Percentiles rank a stretch among this genome's conserved stretches.
phyloP scores from a whole-genome alignment of 345 rosid genomes.

The Gossypium thurberi region DNA sequence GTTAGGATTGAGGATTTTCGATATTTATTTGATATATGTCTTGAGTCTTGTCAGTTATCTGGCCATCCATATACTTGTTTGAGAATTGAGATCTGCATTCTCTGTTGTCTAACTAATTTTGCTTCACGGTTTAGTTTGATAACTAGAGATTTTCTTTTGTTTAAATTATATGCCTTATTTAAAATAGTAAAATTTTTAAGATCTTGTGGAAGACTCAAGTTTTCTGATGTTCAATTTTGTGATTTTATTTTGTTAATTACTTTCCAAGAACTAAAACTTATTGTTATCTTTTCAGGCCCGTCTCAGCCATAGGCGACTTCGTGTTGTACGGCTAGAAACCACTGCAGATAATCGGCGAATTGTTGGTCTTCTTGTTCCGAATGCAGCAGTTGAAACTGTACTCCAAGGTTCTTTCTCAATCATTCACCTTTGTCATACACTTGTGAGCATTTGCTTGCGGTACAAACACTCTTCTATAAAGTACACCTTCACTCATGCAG shows the following conservation, averaged over 20 bases:
- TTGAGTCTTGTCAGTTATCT: background rate
- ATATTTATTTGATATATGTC: background rate
- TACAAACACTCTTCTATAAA: background rate
- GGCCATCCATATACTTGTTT: background rate
- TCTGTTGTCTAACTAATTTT: background rate
- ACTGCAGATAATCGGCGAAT: conserved; percentile 68
- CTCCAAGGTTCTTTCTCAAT: conserved; percentile 61
- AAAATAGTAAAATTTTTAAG: background rate
- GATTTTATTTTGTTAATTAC: background rate
- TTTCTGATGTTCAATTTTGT: background rate
- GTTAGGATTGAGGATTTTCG: background rate
- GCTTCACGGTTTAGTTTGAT: background rate
- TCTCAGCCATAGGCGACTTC: conserved; percentile 75
- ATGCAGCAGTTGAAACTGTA: conserved; percentile 83
- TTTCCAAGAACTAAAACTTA: conserved; percentile 5
- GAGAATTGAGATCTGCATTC: background rate
- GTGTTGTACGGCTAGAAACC: conserved; percentile 85
- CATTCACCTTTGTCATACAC: background rate
- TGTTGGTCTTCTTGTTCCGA: conserved; percentile 89
- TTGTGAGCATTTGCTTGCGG: background rate
- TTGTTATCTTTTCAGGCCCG: conserved; percentile 51
- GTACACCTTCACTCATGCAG: background rate
- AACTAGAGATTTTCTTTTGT: background rate
- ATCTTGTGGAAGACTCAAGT: background rate
- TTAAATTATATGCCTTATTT: background rate